Evolutionary conservation across 1,284 basidiomycete species (phyloP).

Genomic region (Ceratobasidium sp.): DNA sequence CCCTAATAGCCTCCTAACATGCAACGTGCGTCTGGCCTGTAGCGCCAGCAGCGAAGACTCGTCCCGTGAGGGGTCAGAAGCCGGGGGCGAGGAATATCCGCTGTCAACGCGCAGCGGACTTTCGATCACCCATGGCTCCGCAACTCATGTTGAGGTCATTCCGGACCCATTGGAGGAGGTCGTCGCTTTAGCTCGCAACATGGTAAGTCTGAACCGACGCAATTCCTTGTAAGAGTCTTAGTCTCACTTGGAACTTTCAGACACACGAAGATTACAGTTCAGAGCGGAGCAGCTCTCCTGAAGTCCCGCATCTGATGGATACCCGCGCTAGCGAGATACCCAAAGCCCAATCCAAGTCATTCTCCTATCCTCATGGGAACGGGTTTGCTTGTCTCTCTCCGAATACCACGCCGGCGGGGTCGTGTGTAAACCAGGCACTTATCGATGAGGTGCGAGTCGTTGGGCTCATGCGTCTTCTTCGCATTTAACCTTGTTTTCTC

Average conservation of each 20-base stretch:
- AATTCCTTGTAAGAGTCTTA: slow-evolving; percentile 4
- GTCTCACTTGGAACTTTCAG: slow-evolving; percentile 28
- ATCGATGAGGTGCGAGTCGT: slow-evolving; percentile 43
- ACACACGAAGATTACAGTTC: slow-evolving; percentile 39
- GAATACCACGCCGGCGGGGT: slow-evolving; percentile 28
- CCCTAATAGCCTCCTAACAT: slow-evolving; percentile 23
- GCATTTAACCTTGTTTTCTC: slow-evolving; percentile 37
- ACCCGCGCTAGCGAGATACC: background rate
- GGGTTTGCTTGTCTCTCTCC: slow-evolving; percentile 40
- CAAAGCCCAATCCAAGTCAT: slow-evolving; percentile 13
- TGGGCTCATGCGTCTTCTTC: slow-evolving; percentile 9
- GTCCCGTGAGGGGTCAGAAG: slow-evolving; percentile 38
- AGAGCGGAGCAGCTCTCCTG: slow-evolving; percentile 42
- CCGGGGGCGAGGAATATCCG: slow-evolving; percentile 30
- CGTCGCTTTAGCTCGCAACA: slow-evolving; percentile 39
- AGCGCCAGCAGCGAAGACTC: slow-evolving; percentile 42
- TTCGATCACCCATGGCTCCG: slow-evolving; percentile 41
- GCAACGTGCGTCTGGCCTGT: slow-evolving; percentile 35
- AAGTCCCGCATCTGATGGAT: slow-evolving; percentile 16
- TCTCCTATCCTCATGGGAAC: slow-evolving; percentile 40
- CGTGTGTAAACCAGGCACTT: slow-evolving; percentile 44
- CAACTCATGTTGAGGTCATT: slow-evolving; percentile 24
- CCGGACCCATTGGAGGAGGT: slow-evolving; percentile 40
- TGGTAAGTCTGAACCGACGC: slow-evolving; percentile 31
- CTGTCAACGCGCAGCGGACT: slow-evolving; percentile 42